Evolutionary conservation across 352 stramenopile species (phyloP).

Genomic region (Pythium sp.): DNA sequence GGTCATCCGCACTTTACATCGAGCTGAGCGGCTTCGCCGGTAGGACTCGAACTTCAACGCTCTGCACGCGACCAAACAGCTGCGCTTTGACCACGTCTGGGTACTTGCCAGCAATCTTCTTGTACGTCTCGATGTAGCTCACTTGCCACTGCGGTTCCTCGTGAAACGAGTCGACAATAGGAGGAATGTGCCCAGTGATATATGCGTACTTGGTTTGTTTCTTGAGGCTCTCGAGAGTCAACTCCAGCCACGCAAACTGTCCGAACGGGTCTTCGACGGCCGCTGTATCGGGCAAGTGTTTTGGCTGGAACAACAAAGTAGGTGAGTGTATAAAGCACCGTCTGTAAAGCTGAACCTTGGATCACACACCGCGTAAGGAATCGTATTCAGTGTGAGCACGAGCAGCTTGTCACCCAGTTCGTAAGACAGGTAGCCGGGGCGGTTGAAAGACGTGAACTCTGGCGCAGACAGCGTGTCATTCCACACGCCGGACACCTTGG

Average conservation of each 20-base stretch:
- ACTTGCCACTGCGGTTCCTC: constrained; percentile 83
- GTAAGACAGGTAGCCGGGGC: constrained; percentile 63
- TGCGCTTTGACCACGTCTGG: constrained; percentile 72
- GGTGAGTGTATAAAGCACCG: no score
- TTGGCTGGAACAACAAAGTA: constrained; percentile 33
- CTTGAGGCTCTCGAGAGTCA: constrained; percentile 50
- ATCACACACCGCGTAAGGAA: constrained; percentile 78
- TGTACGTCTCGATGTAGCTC: constrained; percentile 83
- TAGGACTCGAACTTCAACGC: constrained; percentile 83
- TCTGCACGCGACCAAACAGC: constrained; percentile 91
- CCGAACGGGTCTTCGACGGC: constrained; percentile 78
- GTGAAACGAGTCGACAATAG: constrained; percentile 84
- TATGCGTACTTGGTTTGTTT: constrained; percentile 56
- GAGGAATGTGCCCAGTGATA: constrained; percentile 90
- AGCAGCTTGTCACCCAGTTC: constrained; percentile 56
- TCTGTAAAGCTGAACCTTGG: no score
- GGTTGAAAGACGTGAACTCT: constrained; percentile 52
- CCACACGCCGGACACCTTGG: constrained; percentile 52
- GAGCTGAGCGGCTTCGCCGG: constrained; percentile 14
- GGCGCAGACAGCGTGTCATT: constrained; percentile 39
- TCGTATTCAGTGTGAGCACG: constrained; percentile 77
- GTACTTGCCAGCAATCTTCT: constrained; percentile 61
- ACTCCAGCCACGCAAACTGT: constrained; percentile 89
- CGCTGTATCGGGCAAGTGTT: constrained; percentile 69
- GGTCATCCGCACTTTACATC: constrained; percentile 6